Base-by-base conservation (phyloP, 768 basidiomycete species). In the Megacollybia marginata region DNA sequence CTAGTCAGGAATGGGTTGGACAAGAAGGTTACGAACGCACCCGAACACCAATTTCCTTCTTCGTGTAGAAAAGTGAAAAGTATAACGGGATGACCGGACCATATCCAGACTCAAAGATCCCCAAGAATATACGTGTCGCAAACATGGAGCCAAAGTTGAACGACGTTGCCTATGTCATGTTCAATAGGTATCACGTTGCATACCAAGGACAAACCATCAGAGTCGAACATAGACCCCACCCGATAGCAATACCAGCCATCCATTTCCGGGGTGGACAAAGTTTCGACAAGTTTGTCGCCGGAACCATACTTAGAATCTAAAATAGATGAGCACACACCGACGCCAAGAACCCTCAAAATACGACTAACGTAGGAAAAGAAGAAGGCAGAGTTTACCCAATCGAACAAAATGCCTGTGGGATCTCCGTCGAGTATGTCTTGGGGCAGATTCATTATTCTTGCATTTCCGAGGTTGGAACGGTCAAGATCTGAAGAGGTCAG, bases 51-150 rank as follows among this genome's bases (percentile, higher is more conserved):
- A 90, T 73, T 59, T 90, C 88, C 5, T 70, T 55, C 57, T 79
- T 84, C 1, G 87, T 90, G 59, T 90, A 90, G 60, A 85, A 90
- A 50, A 86, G 74, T 0, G 87, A 85, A 59, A 86, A 82, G 63
- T 90, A 89, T 4, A 90, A 69, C 1, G 87, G 85, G 31, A 90
- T 84, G 0, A 76, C 83, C 10, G 88, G 87, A 1, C 80, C 86
- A 56, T 90, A 89, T 19, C 81, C 81, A 4, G 87, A 80, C 63
- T 90, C 88, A 57, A 90, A 89, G 33, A 86, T 59, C 7, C 88
- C 88, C n/a, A 90, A 68, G 35, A 75, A 73, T 28, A 89, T 53
- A 44, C 88, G 73, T 10, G 75, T 69, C 8, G 74, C 68, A 20
- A 88, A 60, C 4, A 88, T 63, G 16, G 82, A 80, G 9, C 68